Evolutionary conservation across 1,284 basidiomycete species (phyloP).

Genomic region (Fistulinella cinereoalba): DNA sequence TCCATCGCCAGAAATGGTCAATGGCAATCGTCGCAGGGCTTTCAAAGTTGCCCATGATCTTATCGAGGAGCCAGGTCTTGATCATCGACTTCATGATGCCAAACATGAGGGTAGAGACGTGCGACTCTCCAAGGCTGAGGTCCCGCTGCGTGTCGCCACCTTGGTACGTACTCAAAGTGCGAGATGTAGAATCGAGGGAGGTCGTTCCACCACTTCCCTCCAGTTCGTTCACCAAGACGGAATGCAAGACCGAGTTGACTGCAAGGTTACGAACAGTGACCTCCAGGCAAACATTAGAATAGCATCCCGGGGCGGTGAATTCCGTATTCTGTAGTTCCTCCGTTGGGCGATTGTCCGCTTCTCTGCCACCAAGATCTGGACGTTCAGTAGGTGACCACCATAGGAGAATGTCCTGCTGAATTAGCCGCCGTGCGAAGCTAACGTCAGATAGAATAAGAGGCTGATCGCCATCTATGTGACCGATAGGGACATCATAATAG

Average conservation of each 20-base stretch:
- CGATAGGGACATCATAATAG: conserved; percentile 92
- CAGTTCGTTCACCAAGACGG: conserved; percentile 92
- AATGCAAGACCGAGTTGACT: conserved; percentile 92
- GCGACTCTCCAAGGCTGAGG: conserved; percentile 86
- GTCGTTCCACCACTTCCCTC: conserved; percentile 92
- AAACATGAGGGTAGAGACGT: conserved; percentile 90
- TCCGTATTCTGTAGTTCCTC: conserved; percentile 87
- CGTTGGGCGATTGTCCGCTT: conserved; percentile 77
- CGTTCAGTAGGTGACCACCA: conserved; percentile 94
- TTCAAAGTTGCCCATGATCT: conserved; percentile 62
- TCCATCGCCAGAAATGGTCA: conserved; percentile 98
- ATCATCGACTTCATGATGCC: conserved; percentile 85
- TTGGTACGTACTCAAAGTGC: conserved; percentile 89
- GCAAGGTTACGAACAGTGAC: conserved; percentile 90
- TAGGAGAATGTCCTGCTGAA: conserved; percentile 86
- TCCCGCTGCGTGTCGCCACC: conserved; percentile 75
- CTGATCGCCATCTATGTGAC: conserved; percentile 89
- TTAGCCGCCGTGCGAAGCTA: conserved; percentile 84
- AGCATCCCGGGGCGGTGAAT: conserved; percentile 83
- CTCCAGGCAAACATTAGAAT: conserved; percentile 92
- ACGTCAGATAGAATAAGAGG: conserved; percentile 87
- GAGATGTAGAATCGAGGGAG: conserved; percentile 90
- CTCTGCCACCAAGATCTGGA: conserved; percentile 94
- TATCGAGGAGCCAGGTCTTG: conserved; percentile 91
- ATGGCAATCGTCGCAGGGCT: conserved; percentile 66